Evolutionary conservation across 768 basidiomycete genomes (phyloP), one percentile per base, ranked within the genome.

Genomic region (Phylloporus arenicola): DNA sequence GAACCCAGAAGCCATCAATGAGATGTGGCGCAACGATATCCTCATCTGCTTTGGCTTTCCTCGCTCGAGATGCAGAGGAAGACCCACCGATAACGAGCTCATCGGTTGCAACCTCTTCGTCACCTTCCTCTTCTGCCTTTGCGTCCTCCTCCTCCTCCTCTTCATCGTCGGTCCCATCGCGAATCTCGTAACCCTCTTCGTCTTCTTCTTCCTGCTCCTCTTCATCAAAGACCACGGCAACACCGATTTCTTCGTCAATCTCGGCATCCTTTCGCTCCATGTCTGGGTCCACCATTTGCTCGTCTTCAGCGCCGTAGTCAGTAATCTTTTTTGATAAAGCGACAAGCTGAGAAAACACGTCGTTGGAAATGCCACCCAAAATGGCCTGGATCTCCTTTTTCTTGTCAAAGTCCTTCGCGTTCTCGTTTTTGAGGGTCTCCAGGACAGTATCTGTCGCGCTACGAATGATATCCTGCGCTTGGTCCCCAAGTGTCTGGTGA

Each of bases 1-100:
- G 96, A 0, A 99, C 91, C 94, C 94, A 99, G 82, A 98, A 98
- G 24, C 82, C 95, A 66, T 99, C 95, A 61, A 99, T 84, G 45
- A 84, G 78, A 54, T 96, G 92, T 0, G 93, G 92, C 0, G 92
- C 85, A 35, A 98, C 85, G 47, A 83, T 72, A 58, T 91, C 89
- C 58, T 84, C 83, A 68, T 89, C 84, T 40, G 72, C 74, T 60
- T 83, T 82, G 48, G 75, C 64, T 46, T 76, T 77, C 19, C 72
- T 68, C 29, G 70, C 67, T 38, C 64, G 62, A 48, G 68, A 72
- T 22, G 72, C 56, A 13, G 82, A 75, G 0, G 81, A 73, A 43
- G 78, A 84, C 50, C 82, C 84, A 22, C 89, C 89, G 50, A 96
- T 84, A 42, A 95, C 80, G 35, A 96, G 72, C 34, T 84, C 84